Evolutionary conservation across 805 yeast species (phyloP).

Genomic region (Yarrowia osloensis): DNA sequence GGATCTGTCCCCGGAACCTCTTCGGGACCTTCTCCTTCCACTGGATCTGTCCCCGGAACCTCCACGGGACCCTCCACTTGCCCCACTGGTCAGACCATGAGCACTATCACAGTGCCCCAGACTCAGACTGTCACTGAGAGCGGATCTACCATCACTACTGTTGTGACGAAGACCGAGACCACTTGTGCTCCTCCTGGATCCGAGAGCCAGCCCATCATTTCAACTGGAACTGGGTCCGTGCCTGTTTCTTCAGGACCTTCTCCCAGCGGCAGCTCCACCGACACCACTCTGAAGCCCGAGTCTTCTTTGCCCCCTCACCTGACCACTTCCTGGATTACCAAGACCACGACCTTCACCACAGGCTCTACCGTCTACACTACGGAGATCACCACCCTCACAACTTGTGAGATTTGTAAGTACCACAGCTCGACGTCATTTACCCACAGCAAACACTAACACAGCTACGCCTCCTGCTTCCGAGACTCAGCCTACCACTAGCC

Average conservation of each 20-base stretch:
- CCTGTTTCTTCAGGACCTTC: neutral
- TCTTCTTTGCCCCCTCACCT: neutral
- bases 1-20: neutral
- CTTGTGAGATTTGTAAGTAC: conserved; percentile 10
- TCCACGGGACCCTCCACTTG: neutral
- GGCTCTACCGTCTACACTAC: neutral
- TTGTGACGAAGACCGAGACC: conserved; percentile 10
- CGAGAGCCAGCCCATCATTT: neutral
- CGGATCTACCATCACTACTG: neutral
- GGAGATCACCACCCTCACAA: conserved; percentile 1
- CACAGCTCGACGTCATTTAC: too few species aligned
- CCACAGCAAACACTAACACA: conserved; percentile 2
- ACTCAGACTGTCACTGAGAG: neutral
- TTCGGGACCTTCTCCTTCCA: neutral
- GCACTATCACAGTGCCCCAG: neutral
- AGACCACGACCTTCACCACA: neutral
- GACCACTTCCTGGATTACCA: neutral
- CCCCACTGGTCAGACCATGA: conserved; percentile 1
- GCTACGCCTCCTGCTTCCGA: neutral
- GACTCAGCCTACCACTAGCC: neutral
- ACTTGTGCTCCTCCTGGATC: neutral
- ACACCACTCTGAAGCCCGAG: neutral
- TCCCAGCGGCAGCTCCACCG: neutral
- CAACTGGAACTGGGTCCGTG: neutral
- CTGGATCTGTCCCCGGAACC: neutral